These are phyloP conservation scores for Pythium vanterpoolii DNA, from an alignment of 352 stramenopile genomes.

Conservation along the genomic window DNA sequence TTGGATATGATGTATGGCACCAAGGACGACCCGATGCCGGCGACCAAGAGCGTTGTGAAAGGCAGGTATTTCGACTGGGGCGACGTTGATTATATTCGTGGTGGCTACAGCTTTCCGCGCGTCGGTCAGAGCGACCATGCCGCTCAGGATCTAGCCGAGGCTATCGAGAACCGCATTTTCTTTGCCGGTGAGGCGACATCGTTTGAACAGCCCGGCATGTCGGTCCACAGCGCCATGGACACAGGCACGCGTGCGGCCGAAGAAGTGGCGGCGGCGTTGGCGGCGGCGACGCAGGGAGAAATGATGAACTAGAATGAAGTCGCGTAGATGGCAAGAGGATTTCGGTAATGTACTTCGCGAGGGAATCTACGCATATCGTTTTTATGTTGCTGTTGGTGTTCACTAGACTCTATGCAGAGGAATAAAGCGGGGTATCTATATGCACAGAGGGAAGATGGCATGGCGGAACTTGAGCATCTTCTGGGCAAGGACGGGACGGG, in stretches of 20 bases:
- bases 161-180: constrained; percentile 70
- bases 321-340: background rate
- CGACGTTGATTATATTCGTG: constrained; percentile 59
- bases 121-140: constrained; percentile 66
- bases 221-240: constrained; percentile 79
- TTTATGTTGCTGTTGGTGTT: constrained; percentile 12
- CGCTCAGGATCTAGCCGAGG: constrained; percentile 47
- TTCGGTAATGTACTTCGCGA: constrained; percentile 11
- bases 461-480: constrained; percentile 1
- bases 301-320: background rate
- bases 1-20: constrained; percentile 77
- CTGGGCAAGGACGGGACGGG: background rate
- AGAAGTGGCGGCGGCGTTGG: constrained; percentile 47
- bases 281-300: background rate
- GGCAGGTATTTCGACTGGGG: constrained; percentile 81
- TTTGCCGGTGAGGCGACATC: constrained; percentile 80
- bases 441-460: constrained; percentile 20
- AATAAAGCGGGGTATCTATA: constrained; percentile 20
- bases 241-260: constrained; percentile 63
- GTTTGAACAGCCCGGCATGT: constrained; percentile 80
- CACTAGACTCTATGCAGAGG: constrained; percentile 21
- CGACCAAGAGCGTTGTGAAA: constrained; percentile 58
- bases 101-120: constrained; percentile 73
- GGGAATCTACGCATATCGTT: constrained; percentile 7
- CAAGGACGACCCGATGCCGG: constrained; percentile 46